Evolutionary conservation across 345 rosid species (phyloP).

Genomic region (Tarenaya hassleriana): DNA sequence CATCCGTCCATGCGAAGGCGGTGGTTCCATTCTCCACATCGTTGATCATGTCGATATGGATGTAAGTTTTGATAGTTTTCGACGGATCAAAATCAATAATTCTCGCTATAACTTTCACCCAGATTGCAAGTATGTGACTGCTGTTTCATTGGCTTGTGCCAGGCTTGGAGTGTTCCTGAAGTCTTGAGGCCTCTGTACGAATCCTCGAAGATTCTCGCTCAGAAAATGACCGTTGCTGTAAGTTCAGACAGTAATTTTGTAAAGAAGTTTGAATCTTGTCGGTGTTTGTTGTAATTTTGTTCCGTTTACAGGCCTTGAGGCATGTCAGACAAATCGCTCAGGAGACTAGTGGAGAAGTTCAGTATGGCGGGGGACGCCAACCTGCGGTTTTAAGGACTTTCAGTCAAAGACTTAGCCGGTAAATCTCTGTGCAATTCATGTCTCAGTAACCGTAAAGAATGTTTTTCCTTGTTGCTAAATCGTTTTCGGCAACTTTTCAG

Average conservation of each 20-base stretch:
- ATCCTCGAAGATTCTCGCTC: conserved; percentile 90
- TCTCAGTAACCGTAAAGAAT: neutral
- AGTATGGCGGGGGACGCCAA: conserved; percentile 87
- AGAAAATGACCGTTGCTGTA: conserved; percentile 89
- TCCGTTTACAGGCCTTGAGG: conserved; percentile 56
- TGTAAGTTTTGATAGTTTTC: conserved; percentile 38
- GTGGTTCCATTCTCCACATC: conserved; percentile 88
- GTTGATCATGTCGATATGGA: conserved; percentile 95
- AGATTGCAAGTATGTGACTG: neutral
- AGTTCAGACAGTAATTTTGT: conserved; percentile 16
- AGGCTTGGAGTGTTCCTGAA: conserved; percentile 95
- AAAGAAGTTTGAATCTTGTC: neutral
- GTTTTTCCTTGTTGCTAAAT: neutral
- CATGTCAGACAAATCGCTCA: conserved; percentile 86
- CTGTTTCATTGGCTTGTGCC: conserved; percentile 3
- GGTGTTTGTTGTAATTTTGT: neutral
- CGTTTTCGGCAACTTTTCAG: conserved; percentile 36
- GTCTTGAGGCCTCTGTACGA: conserved; percentile 92
- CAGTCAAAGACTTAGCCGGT: conserved; percentile 93
- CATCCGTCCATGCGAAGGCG: conserved; percentile 92
- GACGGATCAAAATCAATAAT: neutral
- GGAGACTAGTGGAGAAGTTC: conserved; percentile 90
- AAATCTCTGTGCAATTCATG: neutral
- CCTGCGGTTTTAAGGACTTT: conserved; percentile 94
- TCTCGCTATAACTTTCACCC: neutral